These are phyloP conservation scores for Eutypella sp. DNA, from an alignment of 2,329 filamentous ascomycete species.

Conservation along the genomic window DNA sequence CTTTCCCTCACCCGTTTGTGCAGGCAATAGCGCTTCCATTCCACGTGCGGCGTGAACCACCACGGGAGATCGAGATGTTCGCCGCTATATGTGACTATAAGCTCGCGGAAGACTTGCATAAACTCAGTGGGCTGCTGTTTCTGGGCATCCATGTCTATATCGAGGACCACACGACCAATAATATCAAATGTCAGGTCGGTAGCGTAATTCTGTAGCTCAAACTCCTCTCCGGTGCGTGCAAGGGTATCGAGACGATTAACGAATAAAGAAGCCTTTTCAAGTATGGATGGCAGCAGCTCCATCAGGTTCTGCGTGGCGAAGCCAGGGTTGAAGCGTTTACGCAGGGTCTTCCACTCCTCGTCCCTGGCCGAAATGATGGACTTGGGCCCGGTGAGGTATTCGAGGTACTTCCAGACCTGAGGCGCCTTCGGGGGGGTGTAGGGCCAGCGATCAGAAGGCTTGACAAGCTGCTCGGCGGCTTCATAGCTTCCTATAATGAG, in stretches of 20 bases:
- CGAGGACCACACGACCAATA: constrained; percentile 9
- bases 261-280: constrained; percentile 11
- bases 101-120: constrained; percentile 5
- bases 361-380: not conserved
- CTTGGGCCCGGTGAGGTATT: constrained; percentile 1
- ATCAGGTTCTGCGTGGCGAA: constrained; percentile 11
- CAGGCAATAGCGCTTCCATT: not conserved
- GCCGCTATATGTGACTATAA: not conserved
- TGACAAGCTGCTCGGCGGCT: constrained; percentile 33
- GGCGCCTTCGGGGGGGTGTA: constrained; percentile 29
- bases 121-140: constrained; percentile 1
- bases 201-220: constrained; percentile 6
- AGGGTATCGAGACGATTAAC: constrained; percentile 7
- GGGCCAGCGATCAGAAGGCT: constrained; percentile 24
- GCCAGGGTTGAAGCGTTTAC: constrained; percentile 8
- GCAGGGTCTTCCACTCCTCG: constrained; percentile 9
- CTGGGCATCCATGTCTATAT: constrained; percentile 3
- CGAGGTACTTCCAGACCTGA: constrained; percentile 2
- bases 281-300: constrained; percentile 8
- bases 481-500: constrained; percentile 27
- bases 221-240: constrained; percentile 4
- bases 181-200: constrained; percentile 12
- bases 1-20: not conserved
- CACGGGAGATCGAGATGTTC: not conserved
- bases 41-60: not conserved